Evolutionary conservation across 176 grass and related monocot genomes (phyloP), one percentile per base, ranked within the genome.

Genomic region (Musa schizocarpa): DNA sequence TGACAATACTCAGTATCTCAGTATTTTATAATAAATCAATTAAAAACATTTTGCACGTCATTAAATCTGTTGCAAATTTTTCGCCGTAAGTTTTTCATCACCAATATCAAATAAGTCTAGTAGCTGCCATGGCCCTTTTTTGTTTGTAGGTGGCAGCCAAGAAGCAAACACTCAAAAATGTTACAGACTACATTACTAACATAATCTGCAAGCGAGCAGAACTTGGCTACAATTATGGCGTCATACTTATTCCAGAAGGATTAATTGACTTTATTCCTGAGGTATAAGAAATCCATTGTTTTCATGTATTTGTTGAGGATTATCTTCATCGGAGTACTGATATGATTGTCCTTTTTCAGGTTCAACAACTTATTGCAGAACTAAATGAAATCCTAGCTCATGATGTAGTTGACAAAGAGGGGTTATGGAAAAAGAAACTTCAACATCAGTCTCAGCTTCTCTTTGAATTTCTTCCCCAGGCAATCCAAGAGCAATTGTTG

Each of bases 251-350:
- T 67, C 95, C 95, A 0, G 95, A 99, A 85, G 95, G 95, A 62
- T 52, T 99, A 20, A 99, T 99, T 77, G 95, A 99, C 84, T 99
- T 99, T 74, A 89, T 94, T 75, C 95, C 95, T 57, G 95, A 99
- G 95, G 95, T 99, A 87, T 81, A 52, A 76, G 43, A 63, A 52
- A 67, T 72, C 3, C 11, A 43, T 43, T 5, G 19, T 63, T 70
- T 20, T 50, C 75, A n/a, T 67, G 52, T 74, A 23, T 24, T 65
- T 65, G 12, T 63, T 63, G 20, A 51, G 49, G 6, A 51, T 21
- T 17, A 71, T 11, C 48, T 52, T 71, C 48, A 20, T 51, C 11
- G 14, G 34, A 43, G 23, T 11, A 29, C 6, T 52, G 8, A 70
- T 52, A 50, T 21, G 54, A 26, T 49, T 16, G 34, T 65, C 17